A percentile compares a stretch with the other conserved stretches of the same genome.
These are phyloP conservation scores for Sistotremastrum niveocremeum DNA, from an alignment of 768 basidiomycete species.

Conservation along the genomic window DNA sequence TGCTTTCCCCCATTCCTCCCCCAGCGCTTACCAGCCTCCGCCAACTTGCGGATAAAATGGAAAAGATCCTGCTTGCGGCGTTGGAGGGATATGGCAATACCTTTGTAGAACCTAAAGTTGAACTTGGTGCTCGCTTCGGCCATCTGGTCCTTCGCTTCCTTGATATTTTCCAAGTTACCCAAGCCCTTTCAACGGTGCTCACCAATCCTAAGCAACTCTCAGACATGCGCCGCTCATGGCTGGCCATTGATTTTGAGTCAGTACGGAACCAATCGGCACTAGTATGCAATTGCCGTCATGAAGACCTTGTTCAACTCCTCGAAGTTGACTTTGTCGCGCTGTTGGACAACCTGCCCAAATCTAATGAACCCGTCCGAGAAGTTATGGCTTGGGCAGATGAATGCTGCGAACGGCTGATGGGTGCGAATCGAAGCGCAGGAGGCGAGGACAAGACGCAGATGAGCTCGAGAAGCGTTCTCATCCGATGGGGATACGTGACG, in stretches of 20 bases:
- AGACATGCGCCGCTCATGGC: slow-evolving; percentile 83
- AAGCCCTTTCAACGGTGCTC: slow-evolving; percentile 77
- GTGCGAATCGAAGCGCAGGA: slow-evolving; percentile 39
- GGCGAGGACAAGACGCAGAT: slow-evolving; percentile 68
- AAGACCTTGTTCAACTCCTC: slow-evolving; percentile 72
- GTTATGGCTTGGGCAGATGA: slow-evolving; percentile 89
- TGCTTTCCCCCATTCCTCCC: slow-evolving; percentile 64
- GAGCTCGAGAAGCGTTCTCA: slow-evolving; percentile 78
- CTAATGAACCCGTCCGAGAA: slow-evolving; percentile 67
- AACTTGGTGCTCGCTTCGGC: slow-evolving; percentile 80
- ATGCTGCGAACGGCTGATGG: slow-evolving; percentile 77
- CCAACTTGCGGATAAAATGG: slow-evolving; percentile 82
- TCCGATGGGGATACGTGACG: slow-evolving; percentile 88
- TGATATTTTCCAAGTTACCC: slow-evolving; percentile 86
- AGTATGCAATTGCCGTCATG: slow-evolving; percentile 86
- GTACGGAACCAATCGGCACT: slow-evolving; percentile 87
- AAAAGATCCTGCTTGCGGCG: slow-evolving; percentile 72
- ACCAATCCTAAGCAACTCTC: slow-evolving; percentile 74
- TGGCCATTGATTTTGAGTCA: slow-evolving; percentile 80
- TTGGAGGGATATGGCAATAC: slow-evolving; percentile 76
- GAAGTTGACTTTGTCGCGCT: slow-evolving; percentile 76
- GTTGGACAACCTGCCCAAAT: slow-evolving; percentile 59
- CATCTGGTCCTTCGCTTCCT: slow-evolving; percentile 84
- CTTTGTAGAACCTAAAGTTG: slow-evolving; percentile 85
- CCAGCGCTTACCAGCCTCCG: slow-evolving; percentile 57